Percentiles rank a stretch among this genome's conserved stretches.
Evolutionary conservation across 208 protist species (phyloP).

Genomic region (Kentomonas sorsogonicus): DNA sequence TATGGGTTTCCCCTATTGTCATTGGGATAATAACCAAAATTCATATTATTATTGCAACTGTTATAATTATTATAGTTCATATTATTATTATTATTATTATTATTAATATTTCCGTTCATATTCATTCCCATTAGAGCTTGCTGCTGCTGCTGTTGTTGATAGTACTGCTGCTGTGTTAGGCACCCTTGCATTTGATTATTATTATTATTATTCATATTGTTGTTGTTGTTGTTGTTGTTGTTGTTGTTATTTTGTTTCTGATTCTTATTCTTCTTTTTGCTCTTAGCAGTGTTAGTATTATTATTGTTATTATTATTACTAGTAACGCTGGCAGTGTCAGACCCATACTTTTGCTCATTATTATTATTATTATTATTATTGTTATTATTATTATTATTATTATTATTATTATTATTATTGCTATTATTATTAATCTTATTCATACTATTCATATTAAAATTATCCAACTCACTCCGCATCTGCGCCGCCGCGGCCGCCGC

Average conservation of each 20-base stretch:
- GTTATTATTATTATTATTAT: slow-evolving; percentile 3
- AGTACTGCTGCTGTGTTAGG: background rate
- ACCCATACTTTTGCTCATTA: too few relatives aligned
- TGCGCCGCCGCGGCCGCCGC: too few relatives aligned
- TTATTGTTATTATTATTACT: background rate
- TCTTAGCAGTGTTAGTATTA: slow-evolving; percentile 1
- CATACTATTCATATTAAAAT: slow-evolving; percentile 1
- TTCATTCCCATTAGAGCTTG: too few relatives aligned
- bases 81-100: background rate
- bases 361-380: slow-evolving; percentile 11
- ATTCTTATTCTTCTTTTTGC: background rate
- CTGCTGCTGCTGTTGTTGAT: background rate
- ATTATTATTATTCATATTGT: background rate
- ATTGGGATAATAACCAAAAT: too few relatives aligned
- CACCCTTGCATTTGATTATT: background rate
- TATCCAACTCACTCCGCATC: too few relatives aligned
- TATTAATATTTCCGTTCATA: background rate
- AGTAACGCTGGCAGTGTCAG: background rate
- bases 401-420: background rate
- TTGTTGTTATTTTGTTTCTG: background rate
- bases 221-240: background rate
- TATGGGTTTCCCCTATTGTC: too few relatives aligned
- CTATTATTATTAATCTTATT: slow-evolving; percentile 5
- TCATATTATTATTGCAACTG: background rate
- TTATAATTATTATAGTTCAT: background rate